These are phyloP conservation scores for Didymella lethalis DNA, from an alignment of 2,329 filamentous ascomycete species.

Conservation along the genomic window DNA sequence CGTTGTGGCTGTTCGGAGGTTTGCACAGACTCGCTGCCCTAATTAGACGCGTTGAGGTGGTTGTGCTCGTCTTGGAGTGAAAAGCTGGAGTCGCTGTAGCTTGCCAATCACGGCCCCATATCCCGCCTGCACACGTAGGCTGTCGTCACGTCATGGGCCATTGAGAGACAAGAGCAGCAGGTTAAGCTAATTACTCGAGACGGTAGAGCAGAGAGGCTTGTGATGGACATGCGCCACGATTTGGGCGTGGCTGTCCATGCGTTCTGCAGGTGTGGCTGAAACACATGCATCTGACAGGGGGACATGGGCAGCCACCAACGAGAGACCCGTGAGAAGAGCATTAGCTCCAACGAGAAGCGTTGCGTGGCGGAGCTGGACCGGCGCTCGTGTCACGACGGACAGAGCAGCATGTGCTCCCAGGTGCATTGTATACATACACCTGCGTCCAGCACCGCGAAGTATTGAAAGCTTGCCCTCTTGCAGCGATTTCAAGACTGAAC, in stretches of 20 bases:
- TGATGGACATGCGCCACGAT: background rate
- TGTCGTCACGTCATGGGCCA: background rate
- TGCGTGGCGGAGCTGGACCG: constrained; percentile 18
- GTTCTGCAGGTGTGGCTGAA: constrained; percentile 21
- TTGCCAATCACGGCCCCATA: background rate
- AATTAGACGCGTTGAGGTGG: background rate
- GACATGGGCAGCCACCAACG: constrained; percentile 2
- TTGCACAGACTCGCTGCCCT: background rate
- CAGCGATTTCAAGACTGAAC: background rate
- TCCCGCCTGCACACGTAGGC: too few species aligned
- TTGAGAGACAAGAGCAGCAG: background rate
- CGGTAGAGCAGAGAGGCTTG: background rate
- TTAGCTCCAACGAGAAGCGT: constrained; percentile 12
- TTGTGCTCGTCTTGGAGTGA: background rate
- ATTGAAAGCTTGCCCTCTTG: background rate
- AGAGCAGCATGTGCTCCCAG: constrained; percentile 6
- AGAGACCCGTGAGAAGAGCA: constrained; percentile 9
- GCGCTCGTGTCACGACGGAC: constrained; percentile 7
- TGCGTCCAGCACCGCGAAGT: background rate
- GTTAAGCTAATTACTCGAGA: background rate
- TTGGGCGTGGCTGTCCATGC: constrained; percentile 10
- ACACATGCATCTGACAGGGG: constrained; percentile 15
- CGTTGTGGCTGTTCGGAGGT: constrained; percentile 6
- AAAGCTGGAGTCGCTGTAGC: background rate
- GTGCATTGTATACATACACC: background rate